phyloP scores from a whole-genome alignment of 202 grass and related monocot species.

The Schoenoplectus triqueter region DNA sequence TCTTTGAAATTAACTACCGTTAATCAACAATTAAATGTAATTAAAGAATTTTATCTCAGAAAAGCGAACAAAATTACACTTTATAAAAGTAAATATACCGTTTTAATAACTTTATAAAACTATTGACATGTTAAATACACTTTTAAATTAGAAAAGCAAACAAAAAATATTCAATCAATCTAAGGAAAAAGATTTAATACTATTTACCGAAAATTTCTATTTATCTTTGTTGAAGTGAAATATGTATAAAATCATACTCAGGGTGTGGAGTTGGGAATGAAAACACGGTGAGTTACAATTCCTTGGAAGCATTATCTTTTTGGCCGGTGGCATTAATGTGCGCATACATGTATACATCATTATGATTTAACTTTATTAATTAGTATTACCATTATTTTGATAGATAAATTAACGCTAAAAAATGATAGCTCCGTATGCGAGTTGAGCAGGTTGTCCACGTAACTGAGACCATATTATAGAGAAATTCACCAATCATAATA shows the following conservation, averaged over 20 bases:
- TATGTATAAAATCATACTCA: neutral
- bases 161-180: neutral
- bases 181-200: neutral
- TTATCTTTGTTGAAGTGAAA: no score
- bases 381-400: neutral
- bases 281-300: neutral
- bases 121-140: neutral
- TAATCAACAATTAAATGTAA: neutral
- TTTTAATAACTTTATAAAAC: neutral
- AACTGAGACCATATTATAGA: constrained; percentile 22
- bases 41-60: no score
- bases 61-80: no score
- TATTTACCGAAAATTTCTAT: no score
- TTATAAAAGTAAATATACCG: neutral
- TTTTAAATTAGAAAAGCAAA: neutral
- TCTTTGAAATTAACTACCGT: neutral
- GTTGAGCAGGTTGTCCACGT: constrained; percentile 1
- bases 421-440: constrained; percentile 18
- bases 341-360: constrained; percentile 32
- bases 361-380: constrained; percentile 12
- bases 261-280: neutral
- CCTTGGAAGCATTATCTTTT: neutral
- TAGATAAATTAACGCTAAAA: neutral
- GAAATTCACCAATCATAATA: constrained; percentile 30
- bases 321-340: constrained; percentile 8